phyloP scores from a whole-genome alignment of 202 grass and related monocot species.

The Dendrocalamus latiflorus region DNA sequence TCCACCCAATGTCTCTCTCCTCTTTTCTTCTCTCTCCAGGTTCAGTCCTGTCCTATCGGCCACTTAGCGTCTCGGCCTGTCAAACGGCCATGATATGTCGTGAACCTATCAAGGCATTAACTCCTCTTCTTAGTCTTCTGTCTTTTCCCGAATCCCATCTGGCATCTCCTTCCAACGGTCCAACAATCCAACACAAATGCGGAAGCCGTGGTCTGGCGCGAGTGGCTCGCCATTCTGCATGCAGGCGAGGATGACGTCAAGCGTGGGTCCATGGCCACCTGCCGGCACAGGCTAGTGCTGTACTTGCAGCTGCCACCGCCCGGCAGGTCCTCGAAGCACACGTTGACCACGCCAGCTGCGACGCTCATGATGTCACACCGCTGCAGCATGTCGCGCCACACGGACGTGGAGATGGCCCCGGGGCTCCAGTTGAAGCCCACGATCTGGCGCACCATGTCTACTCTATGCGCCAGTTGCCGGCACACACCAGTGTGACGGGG shows the following conservation, averaged over 20 bases:
- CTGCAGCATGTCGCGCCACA: conserved; percentile 67
- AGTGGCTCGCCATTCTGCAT: conserved; percentile 79
- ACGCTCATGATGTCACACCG: conserved; percentile 44
- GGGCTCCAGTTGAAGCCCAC: conserved; percentile 80
- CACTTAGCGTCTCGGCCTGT: too few species aligned
- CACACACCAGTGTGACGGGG: conserved; percentile 65
- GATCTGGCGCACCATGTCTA: conserved; percentile 64
- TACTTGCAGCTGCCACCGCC: conserved; percentile 50
- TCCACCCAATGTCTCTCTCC: too few species aligned
- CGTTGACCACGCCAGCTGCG: conserved; percentile 30
- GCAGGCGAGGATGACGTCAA: conserved; percentile 59
- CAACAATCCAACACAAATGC: conserved; percentile 55
- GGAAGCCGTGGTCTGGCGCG: conserved; percentile 69
- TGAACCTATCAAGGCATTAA: too few species aligned
- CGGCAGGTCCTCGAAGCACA: conserved; percentile 73
- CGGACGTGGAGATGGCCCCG: conserved; percentile 56
- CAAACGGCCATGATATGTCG: too few species aligned
- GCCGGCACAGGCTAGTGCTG: conserved; percentile 56
- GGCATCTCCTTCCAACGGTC: too few species aligned
- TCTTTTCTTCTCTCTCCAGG: too few species aligned
- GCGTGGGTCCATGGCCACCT: conserved; percentile 61
- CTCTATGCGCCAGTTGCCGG: conserved; percentile 74
- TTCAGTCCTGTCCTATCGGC: too few species aligned
- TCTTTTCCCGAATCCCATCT: too few species aligned
- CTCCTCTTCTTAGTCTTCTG: too few species aligned